These are phyloP conservation scores for Oryza nivara DNA, from an alignment of 176 grass and related monocot genomes.

Conservation along the genomic window DNA sequence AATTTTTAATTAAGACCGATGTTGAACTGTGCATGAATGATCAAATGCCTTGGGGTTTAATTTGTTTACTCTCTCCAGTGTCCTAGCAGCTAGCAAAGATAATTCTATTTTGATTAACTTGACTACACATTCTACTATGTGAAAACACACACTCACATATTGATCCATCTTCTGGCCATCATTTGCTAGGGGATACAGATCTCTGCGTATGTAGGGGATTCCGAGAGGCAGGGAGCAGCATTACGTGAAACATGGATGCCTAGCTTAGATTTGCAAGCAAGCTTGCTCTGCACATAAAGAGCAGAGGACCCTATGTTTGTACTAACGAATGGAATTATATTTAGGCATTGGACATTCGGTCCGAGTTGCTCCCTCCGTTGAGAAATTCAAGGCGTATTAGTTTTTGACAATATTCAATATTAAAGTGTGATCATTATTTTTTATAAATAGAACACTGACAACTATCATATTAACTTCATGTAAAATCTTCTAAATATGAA, in stretches of 20 bases:
- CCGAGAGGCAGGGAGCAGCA: slow-evolving; percentile 3
- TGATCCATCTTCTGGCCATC: not conserved
- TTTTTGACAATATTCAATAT: too few relatives aligned
- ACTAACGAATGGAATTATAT: not conserved
- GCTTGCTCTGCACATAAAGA: slow-evolving; percentile 22
- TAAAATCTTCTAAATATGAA: too few relatives aligned
- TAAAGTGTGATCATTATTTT: too few relatives aligned
- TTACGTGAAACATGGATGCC: slow-evolving; percentile 19
- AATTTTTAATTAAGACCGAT: not conserved
- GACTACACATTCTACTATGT: not conserved
- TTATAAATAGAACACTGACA: too few relatives aligned
- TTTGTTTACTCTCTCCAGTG: not conserved
- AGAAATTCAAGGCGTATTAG: too few relatives aligned
- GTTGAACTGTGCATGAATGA: not conserved
- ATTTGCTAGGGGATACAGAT: not conserved
- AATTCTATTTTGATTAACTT: not conserved
- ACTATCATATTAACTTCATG: too few relatives aligned
- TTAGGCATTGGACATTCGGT: too few relatives aligned
- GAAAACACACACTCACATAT: not conserved
- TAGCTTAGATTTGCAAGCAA: not conserved
- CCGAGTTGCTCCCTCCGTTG: too few relatives aligned
- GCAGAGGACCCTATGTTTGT: not conserved
- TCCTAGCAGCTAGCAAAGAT: not conserved
- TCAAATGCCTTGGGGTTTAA: not conserved
- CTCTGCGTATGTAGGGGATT: not conserved